Conservation (phyloP, 176 grass and related monocot species). For the Melocanna baccifera region DNA sequence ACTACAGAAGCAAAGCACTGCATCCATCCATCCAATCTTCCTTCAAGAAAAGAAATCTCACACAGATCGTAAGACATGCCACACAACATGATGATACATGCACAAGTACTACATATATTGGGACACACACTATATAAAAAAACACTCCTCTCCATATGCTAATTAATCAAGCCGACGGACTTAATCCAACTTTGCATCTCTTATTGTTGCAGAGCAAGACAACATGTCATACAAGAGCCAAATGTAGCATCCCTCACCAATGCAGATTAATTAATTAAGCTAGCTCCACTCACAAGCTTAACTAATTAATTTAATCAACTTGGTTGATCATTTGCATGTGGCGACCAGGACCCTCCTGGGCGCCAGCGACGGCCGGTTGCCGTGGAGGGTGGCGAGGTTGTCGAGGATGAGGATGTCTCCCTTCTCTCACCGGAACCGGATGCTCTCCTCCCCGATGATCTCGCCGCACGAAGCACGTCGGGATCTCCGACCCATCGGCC, state of each 20-base stretch:
- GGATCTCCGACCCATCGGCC: constrained; percentile 55
- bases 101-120: background rate
- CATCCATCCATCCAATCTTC: background rate
- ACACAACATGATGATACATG: background rate
- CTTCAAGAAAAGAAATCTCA: background rate
- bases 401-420: constrained; percentile 64
- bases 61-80: background rate
- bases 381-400: constrained; percentile 59
- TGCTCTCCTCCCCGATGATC: constrained; percentile 83
- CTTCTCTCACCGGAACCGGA: constrained; percentile 75
- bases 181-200: background rate
- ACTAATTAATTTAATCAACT: background rate
- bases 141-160: background rate
- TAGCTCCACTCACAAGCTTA: background rate
- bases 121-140: background rate
- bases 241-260: background rate
- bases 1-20: background rate
- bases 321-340: constrained; percentile 60
- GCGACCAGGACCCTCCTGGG: constrained; percentile 66
- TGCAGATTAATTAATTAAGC: background rate
- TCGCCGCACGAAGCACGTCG: constrained; percentile 46
- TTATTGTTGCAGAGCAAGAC: background rate
- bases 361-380: constrained; percentile 46
- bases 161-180: background rate
- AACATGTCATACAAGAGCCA: background rate